Evolutionary conservation across 228 moss, liverwort and hornwort genomes (phyloP).

Genomic region (Sphagnum magellanicum): DNA sequence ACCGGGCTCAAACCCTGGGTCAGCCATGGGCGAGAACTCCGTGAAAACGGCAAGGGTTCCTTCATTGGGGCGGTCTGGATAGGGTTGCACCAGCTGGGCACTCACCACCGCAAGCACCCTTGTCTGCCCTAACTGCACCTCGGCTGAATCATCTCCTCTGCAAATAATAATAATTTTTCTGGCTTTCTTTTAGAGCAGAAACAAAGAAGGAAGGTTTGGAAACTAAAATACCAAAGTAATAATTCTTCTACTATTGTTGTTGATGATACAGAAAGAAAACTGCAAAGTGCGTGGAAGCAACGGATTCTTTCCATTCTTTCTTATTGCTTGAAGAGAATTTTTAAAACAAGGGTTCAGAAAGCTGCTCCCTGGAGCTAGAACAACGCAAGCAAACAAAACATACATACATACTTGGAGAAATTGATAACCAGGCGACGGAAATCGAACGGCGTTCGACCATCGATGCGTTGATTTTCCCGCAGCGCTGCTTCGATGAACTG

Average conservation of each 20-base stretch:
- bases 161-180: neutral
- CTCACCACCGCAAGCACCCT: slow-evolving; percentile 72
- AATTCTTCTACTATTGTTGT: too few species aligned
- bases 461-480: slow-evolving; percentile 68
- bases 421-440: slow-evolving; percentile 55
- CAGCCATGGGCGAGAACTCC: slow-evolving; percentile 93
- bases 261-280: neutral
- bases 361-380: neutral
- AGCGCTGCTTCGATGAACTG: slow-evolving; percentile 75
- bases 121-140: slow-evolving; percentile 82
- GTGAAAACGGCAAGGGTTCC: slow-evolving; percentile 75
- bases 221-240: neutral
- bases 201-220: neutral
- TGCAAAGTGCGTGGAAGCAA: neutral
- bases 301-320: neutral
- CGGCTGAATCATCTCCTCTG: slow-evolving; percentile 92
- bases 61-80: slow-evolving; percentile 87
- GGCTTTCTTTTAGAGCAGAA: neutral
- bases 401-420: slow-evolving; percentile 47
- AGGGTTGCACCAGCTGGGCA: slow-evolving; percentile 68
- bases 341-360: neutral
- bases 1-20: slow-evolving; percentile 80
- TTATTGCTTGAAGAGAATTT: neutral
- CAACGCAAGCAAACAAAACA: neutral
- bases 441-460: slow-evolving; percentile 83